phyloP scores from a whole-genome alignment of 1,284 basidiomycete genomes.

The Amylostereum areolatum region DNA sequence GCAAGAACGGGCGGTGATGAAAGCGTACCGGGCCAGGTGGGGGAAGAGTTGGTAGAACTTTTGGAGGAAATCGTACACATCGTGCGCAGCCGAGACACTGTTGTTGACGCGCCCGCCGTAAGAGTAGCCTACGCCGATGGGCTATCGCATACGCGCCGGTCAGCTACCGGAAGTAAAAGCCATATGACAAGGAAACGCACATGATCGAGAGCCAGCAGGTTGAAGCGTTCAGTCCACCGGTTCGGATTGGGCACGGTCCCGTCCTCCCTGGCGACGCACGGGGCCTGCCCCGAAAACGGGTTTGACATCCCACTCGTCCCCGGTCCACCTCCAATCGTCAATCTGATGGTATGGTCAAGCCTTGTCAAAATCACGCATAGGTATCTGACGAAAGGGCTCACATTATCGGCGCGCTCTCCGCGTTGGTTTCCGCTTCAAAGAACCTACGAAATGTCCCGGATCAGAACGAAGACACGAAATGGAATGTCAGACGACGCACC shows the following conservation, averaged over 20 bases:
- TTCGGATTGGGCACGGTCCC: constrained; percentile 19
- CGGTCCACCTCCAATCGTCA: constrained; percentile 27
- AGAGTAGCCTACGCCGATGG: constrained; percentile 26
- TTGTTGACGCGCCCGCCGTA: constrained; percentile 25
- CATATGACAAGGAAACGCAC: constrained; percentile 12
- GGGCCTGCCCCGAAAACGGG: constrained; percentile 21
- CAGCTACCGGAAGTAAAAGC: not conserved
- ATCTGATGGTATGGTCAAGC: too few relatives aligned
- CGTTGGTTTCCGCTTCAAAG: not conserved
- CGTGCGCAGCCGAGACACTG: constrained; percentile 23
- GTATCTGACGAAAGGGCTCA: too few relatives aligned
- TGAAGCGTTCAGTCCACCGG: constrained; percentile 25
- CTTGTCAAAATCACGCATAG: too few relatives aligned
- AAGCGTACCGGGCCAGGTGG: constrained; percentile 17
- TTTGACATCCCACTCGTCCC: constrained; percentile 25
- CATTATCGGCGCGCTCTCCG: too few relatives aligned
- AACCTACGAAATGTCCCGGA: not conserved
- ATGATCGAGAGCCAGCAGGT: constrained; percentile 27
- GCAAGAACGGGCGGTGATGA: not conserved
- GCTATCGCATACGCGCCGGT: constrained; percentile 13
- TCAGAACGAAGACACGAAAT: not conserved
- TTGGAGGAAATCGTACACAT: constrained; percentile 30
- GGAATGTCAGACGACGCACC: not conserved
- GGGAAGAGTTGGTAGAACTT: constrained; percentile 27
- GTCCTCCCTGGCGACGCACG: constrained; percentile 19